Base-by-base conservation (phyloP, 352 stramenopile genomes). In the Globisporangium nodosum region DNA sequence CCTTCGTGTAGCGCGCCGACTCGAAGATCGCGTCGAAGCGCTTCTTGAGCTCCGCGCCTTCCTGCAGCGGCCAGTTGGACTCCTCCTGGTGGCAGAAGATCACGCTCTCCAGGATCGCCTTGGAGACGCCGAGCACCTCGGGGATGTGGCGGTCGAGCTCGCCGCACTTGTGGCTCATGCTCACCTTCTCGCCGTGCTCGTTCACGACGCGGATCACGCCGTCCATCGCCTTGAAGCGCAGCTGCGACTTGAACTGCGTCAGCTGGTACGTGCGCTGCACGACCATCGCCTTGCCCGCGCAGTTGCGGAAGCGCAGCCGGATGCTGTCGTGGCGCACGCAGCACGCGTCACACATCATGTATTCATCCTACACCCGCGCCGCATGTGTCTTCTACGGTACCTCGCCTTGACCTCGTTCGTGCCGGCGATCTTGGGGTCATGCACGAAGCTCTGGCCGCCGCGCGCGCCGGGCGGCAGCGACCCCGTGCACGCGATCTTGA, bases 11-110 rank as follows among this genome's bases (percentile, higher is more conserved):
- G 20, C 96, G 72, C 1, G 96, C 96, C 7, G 94, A 98, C 75
- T 99, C 97, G 63, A 99, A 99, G 53, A 99, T 99, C 63, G 99
- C 96, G 73, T 99, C 98, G 66, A 99, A 99, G 33, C 96, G 81
- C 69, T 99, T 99, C 78, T 99, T 99, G 5, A 99, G 73, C 54
- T 98, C 94, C 0, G 90, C 87, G 16, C 96, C 94, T 73, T 99
- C 97, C 55, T 85, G 74, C 48, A 98, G 64, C 15, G 98, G 98
- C 98, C 98, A 99, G 49, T 96, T 98, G 12, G 92, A 97, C 27
- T 98, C 95, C 63, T 97, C 90, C 65, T 99, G 97, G 74, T 99
- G 98, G 65, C 96, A 99, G 76, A 99, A 99, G 31, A 99, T 96
- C 20, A 99, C 97, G 66, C 98, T 98, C 56, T 99, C 96, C 8